Base-by-base conservation (phyloP, 495 filamentous ascomycete species). In the Talaromyces wortmannii region DNA sequence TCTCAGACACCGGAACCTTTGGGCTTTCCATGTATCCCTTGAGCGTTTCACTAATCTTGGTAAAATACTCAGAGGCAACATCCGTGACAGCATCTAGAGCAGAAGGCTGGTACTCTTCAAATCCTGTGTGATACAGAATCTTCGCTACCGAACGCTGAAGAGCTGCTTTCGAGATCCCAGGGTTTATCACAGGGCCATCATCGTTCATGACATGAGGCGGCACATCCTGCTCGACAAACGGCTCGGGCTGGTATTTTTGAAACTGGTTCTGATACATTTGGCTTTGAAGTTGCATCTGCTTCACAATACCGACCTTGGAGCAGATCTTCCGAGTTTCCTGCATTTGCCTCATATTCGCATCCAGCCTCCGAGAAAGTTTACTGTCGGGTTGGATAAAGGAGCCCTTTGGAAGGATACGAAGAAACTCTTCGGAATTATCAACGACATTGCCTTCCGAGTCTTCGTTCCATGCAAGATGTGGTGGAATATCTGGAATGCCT, bases 201-300 rank as follows among this genome's bases (percentile, higher is more conserved):
- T 95, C 91, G 36, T 90, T 90, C 52, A 91, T 79, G 31, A 96
- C 91, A 59, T 92, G 86, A 31, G 91, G 80, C 49, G 90, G 84
- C 36, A 89, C 80, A 63, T 99, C 94, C 43, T 79, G 78, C 66
- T 99, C 94, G 4, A 83, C 72, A 57, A 99, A 96, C 6, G 92
- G 89, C 66, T 92, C 88, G 3, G 91, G 90, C 45, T 97, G 85
- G 64, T 97, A 96, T 70, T 97, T 97, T 59, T 91, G 90, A 59
- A 99, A 97, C 66, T 99, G 94, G 63, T 97, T 97, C 62, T 90
- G 85, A 66, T 97, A 98, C 76, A 96, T 91, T 90, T 95, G 94
- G 46, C 91, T 87, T 64, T 99, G 95, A 31, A 96, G 77, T 67
- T 97, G 95, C 94, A 99, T 99, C 74, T 99, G 94, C 77, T 97